Conservation (phyloP, 1,284 basidiomycete species). For the Sporisorium graminicola region DNA sequence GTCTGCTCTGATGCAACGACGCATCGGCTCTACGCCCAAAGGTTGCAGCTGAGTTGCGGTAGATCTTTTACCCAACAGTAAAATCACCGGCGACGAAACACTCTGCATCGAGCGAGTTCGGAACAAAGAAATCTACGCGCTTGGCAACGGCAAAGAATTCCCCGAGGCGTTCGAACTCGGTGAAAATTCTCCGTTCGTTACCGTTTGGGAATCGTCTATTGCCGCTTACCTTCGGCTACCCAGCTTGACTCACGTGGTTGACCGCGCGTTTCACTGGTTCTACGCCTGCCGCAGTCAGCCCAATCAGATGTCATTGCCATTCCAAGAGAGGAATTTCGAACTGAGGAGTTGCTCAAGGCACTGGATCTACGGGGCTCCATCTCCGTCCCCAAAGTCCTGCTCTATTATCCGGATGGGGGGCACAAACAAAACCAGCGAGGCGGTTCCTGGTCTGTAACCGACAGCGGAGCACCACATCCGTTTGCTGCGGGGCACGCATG, state of each 20-base stretch:
- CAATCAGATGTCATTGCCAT: background rate
- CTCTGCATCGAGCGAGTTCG: no score
- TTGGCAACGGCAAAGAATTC: background rate
- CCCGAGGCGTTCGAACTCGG: background rate
- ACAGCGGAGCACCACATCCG: background rate
- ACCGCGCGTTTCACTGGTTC: background rate
- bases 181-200: slow-evolving; percentile 7
- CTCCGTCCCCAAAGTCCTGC: no score
- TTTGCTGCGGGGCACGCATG: background rate
- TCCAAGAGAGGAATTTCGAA: background rate
- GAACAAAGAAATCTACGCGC: background rate
- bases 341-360: no score
- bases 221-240: slow-evolving; percentile 6
- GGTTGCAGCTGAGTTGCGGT: no score
- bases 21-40: no score
- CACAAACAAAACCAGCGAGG: background rate
- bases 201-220: background rate
- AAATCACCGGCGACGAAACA: no score
- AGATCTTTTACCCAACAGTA: no score
- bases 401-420: no score
- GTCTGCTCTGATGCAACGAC: no score
- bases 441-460: background rate
- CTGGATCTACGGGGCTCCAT: background rate
- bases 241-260: background rate
- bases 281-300: background rate